Evolutionary conservation across 208 protist species (phyloP).

Genomic region (Wallacemonas collosoma): DNA sequence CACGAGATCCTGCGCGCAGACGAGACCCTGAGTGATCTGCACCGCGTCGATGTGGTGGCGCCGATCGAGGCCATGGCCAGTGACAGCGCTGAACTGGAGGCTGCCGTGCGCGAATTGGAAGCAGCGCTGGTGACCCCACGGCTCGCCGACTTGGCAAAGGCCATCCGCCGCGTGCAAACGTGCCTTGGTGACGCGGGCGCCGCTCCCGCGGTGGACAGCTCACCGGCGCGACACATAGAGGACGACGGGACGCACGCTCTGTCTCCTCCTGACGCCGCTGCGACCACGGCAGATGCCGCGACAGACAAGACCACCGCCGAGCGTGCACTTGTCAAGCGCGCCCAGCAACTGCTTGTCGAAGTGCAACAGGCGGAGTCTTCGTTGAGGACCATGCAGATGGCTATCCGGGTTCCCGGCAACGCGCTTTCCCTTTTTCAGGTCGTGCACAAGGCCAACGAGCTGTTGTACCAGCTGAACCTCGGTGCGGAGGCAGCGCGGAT

Average conservation of each 20-base stretch:
- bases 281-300: neutral
- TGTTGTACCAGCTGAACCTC: constrained; percentile 45
- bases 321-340: constrained; percentile 30
- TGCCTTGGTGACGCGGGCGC: constrained; percentile 10
- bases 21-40: constrained; percentile 58
- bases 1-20: constrained; percentile 67
- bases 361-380: constrained; percentile 52
- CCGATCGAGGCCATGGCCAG: constrained; percentile 41
- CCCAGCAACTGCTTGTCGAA: constrained; percentile 51
- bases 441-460: constrained; percentile 70
- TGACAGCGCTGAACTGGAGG: neutral
- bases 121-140: constrained; percentile 4
- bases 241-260: neutral
- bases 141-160: constrained; percentile 20
- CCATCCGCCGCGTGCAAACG: constrained; percentile 22
- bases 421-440: constrained; percentile 48
- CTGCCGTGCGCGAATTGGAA: constrained; percentile 1
- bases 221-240: constrained; percentile 18
- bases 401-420: constrained; percentile 36
- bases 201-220: constrained; percentile 18
- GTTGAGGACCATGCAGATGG: constrained; percentile 24
- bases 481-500: constrained; percentile 32
- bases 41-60: constrained; percentile 40
- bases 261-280: neutral
- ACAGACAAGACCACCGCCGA: constrained; percentile 21